Base-by-base conservation (phyloP, 2,329 filamentous ascomycete genomes). In the Penicillium sp. region DNA sequence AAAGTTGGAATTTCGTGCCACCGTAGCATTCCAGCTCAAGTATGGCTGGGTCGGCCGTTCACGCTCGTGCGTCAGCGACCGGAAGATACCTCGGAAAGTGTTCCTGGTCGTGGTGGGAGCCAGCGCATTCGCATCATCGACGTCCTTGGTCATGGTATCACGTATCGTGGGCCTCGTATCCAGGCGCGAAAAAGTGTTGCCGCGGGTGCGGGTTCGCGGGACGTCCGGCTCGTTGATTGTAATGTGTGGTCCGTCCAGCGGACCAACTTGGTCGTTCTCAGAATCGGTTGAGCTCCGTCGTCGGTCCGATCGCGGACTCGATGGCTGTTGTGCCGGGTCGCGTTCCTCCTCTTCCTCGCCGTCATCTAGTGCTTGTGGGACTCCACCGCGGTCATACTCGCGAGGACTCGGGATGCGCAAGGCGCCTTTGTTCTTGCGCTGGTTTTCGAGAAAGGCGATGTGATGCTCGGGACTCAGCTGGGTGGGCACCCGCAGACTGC, bases 1-100 rank as follows among this genome's bases (percentile, higher is more conserved):
- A 70, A 98, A 99, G 39, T 91, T 89, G 11, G 94, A 98, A 74
- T 99, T 99, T 62, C 95, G 87, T 24, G 90, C 94, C 55, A 97
- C 85, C 0, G 95, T 99, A 2, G 95, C 92, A 60, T 93, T 89
- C 85, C 92, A 98, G 74, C 92, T 97, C 53, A 99, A 84, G 74
- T 99, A 99, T 0, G 95, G 95, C 79, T 91, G 90, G 1, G 82
- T 82, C 27, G 86, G 80, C 6, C 66, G 70, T 1, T 74, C 70
- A 50, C 66, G 65, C 55, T 77, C 75, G 27, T 75, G 70, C 0
- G 75, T 77, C 10, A 77, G 36, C 22, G 76, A 77, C 5, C 74
- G 69, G 43, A 73, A 68, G 19, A 78, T 61, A 40, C 62, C 69
- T 35, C 62, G 66, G 11, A 78, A 61, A 0, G 75, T 77, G 22